Evolutionary conservation across 1,139 yeast species (phyloP), one percentile per base, ranked within the genome.

Genomic region (Sugiyamaella novakii): DNA sequence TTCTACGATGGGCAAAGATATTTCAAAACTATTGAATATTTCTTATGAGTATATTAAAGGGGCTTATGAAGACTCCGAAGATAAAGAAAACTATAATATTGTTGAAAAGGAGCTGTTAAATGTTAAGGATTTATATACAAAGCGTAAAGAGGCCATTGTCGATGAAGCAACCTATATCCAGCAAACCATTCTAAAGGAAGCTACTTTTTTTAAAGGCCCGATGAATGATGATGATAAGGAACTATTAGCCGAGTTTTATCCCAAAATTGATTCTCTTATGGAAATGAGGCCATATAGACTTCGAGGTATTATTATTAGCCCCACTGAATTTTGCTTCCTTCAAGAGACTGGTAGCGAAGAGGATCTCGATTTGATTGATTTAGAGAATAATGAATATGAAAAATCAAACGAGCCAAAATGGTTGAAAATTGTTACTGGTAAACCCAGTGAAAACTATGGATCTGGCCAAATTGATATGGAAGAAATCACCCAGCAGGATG

Each of bases 1-100:
- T 1, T 49, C 54, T 17, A 53, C 53, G 24, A 50, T 47, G 52
- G 78, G 78, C 1, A 70, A 70, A 49, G 63, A 63, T 18, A 64
- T 70, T 2, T 46, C 61, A 0, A 57, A 63, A n/a, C 46, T 72
- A 3, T 52, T 74, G 12, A 59, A 59, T 3, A 56, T 62, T 1
- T 54, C 74, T 0, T 50, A 59, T 2, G 60, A 60, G 1, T 64
- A 60, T 37, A 49, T 68, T 12, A 45, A 50, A 1, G 62, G 56
- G 15, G 12, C 58, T 5, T 54, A 52, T 5, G 56, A 55, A 35
- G 49, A 46, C 5, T 53, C 41, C 0, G 28, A 44, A 0, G 47
- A 42, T 3, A 36, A 21, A 5, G 53, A 46, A 6, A 43, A 14
- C 11, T 34, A 37, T 24, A 12, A 38, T 10, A n/a, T 25, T 8